Percentiles rank a stretch among this genome's conserved stretches.
These are phyloP conservation scores for Sphagnurus paluster DNA, from an alignment of 1,284 basidiomycete species.

Conservation along the genomic window DNA sequence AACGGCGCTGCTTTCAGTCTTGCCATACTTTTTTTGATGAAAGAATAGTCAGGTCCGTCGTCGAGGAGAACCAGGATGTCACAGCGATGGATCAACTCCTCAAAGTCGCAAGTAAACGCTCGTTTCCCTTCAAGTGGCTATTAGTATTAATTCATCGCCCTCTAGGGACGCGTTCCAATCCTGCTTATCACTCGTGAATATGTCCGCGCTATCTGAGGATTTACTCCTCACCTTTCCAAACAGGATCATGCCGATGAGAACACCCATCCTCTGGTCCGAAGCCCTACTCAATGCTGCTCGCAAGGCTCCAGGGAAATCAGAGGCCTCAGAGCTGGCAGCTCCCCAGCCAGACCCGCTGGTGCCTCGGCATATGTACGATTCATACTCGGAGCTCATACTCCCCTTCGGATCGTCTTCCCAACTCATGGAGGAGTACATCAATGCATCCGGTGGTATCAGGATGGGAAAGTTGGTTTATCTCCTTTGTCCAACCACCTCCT, in stretches of 20 bases:
- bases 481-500: constrained; percentile 1
- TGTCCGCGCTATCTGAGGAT: background rate
- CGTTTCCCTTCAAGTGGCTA: background rate
- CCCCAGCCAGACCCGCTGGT: constrained; percentile 26
- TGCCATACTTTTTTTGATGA: constrained; percentile 6
- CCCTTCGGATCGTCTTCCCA: constrained; percentile 60
- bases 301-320: constrained; percentile 14
- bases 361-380: constrained; percentile 65
- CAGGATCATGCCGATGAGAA: constrained; percentile 55
- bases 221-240: constrained; percentile 3
- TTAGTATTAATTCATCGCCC: background rate
- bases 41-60: constrained; percentile 13
- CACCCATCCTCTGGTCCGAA: constrained; percentile 56
- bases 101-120: constrained; percentile 53
- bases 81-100: constrained; percentile 58
- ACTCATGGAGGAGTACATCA: constrained; percentile 67
- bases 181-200: constrained; percentile 48
- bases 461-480: constrained; percentile 52
- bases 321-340: constrained; percentile 17
- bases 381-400: constrained; percentile 64
- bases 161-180: constrained; percentile 54
- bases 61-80: constrained; percentile 58
- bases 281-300: constrained; percentile 41
- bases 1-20: constrained; percentile 6
- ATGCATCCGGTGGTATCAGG: constrained; percentile 67